Base-by-base conservation (phyloP, 176 grass and related monocot species). In the Oryza longistaminata region DNA sequence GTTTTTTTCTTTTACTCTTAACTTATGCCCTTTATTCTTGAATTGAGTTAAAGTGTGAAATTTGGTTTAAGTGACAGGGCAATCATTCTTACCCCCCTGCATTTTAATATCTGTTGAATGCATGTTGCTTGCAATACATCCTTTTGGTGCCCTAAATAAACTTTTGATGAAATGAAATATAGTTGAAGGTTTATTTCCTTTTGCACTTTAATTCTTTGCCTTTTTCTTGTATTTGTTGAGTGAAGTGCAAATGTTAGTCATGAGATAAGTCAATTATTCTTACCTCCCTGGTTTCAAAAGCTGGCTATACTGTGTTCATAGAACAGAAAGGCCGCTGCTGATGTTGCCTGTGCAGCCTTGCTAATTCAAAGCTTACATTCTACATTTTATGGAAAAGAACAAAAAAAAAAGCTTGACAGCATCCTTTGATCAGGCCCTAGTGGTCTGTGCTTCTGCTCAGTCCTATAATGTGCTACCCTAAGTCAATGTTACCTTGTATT, bases 401-500 rank as follows among this genome's bases (percentile, higher is more conserved):
- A 77, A 83, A 40, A 35, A n/a, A 65, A 75, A 52, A 66, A 22
- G 75, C 39, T 50, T 83, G 34, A 60, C 76, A 58, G 2, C 39
- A 50, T 81, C n/a, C 19, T 42, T 77, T 48, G n/a, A 46, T 21
- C 43, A 73, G 25, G 68, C 22, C 15, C 21, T 70, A 27, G 8
- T 12, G 21, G 33, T 71, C 7, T 77, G 7, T 64, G 2, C 29
- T 33, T 85, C 12, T 70, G 34, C 40, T 65, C 71, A 71, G 24
- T 81, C 21, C 64, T 62, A 11, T 81, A 74, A 58, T 61, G 3
- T 64, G 40, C 22, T 46, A 35, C 45, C 39, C 77, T 43, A 72
- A 65, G 7, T 82, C 66, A 65, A 77, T 77, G 83, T 42, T 42
- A 43, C 27, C 43, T 77, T n/a, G 34, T 33, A 66, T 72, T 70